Evolutionary conservation across 1,139 yeast genomes (phyloP), one percentile per base, ranked within the genome.

Genomic region (Debaryomyces singareniensis): DNA sequence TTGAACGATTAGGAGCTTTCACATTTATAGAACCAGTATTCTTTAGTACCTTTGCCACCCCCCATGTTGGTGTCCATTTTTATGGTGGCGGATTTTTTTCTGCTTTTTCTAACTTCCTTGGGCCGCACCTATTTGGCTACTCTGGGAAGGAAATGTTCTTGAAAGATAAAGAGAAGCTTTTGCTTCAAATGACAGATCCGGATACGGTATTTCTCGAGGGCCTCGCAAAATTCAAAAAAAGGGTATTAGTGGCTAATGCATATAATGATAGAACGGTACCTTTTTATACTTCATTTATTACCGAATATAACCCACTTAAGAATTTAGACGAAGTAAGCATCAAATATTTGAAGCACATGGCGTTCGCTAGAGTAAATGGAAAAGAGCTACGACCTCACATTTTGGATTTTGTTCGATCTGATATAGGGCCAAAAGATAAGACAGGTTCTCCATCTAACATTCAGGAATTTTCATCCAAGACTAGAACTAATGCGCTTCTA

Each of bases 31-130:
- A 69, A 39, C 95, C 95, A 0, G 57, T 71, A 2, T 59, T 75
- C 30, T 81, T 80, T 47, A 68, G 87, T 11, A 83, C 95, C 0
- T 81, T 87, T 61, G 96, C 96, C 2, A 79, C 95, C 2, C 97
- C 97, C 1, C 96, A 89, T 56, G 61, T 85, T 5, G 96, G 96
- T 1, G 70, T 82, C 9, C 68, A 67, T 27, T 73, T 72, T 43
- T 69, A 62, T 44, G 54, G 55, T 12, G 53, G 59, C 7, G 53
- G 62, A 7, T 35, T 67, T 7, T 58, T 70, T 35, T 71, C 75
- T 33, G 44, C 50, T 10, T 30, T 72, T 1, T 58, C 83, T 31
- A 83, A 82, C 43, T 44, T 55, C 7, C 31, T 80, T 13, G 95
- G 95, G 0, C 62, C 75, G 2, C 66, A 66, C 36, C 45, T 83